These are phyloP conservation scores for Vitis amurensis DNA, from an alignment of 164 flowering plant genomes.

Conservation along the genomic window DNA sequence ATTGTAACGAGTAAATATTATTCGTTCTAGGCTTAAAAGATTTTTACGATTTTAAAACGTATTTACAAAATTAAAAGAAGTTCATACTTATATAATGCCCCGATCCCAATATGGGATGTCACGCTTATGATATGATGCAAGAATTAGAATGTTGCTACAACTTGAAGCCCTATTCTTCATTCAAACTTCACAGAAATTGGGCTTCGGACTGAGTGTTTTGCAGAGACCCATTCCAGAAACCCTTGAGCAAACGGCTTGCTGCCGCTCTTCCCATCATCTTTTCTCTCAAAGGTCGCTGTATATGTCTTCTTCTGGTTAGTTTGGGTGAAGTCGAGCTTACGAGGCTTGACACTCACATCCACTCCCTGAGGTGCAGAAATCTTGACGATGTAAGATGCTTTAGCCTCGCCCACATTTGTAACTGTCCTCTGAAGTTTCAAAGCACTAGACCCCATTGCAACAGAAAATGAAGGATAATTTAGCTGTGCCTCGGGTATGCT, in stretches of 20 bases:
- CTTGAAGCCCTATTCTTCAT: neutral
- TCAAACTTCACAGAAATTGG: constrained; percentile 26
- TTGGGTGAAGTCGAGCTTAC: constrained; percentile 8
- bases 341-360: constrained; percentile 16
- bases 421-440: constrained; percentile 34
- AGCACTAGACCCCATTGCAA: constrained; percentile 17
- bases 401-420: constrained; percentile 39
- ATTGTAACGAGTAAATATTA: too few relatives aligned
- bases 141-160: too few relatives aligned
- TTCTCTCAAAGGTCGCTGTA: constrained; percentile 16
- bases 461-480: constrained; percentile 53
- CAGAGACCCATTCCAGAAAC: constrained; percentile 32
- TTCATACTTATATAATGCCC: too few relatives aligned
- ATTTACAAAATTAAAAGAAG: too few relatives aligned
- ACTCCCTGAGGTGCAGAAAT: constrained; percentile 17
- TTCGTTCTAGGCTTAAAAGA: rapidly evolving
- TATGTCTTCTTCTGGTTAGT: constrained; percentile 29
- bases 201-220: constrained; percentile 28
- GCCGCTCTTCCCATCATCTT: neutral
- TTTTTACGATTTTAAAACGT: too few relatives aligned
- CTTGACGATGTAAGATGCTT: constrained; percentile 14
- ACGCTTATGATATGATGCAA: too few relatives aligned
- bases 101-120: too few relatives aligned
- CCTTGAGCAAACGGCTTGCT: constrained; percentile 16
- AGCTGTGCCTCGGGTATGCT: constrained; percentile 37